Evolutionary conservation across 768 basidiomycete species (phyloP).

Genomic region (Suillus bovinus): DNA sequence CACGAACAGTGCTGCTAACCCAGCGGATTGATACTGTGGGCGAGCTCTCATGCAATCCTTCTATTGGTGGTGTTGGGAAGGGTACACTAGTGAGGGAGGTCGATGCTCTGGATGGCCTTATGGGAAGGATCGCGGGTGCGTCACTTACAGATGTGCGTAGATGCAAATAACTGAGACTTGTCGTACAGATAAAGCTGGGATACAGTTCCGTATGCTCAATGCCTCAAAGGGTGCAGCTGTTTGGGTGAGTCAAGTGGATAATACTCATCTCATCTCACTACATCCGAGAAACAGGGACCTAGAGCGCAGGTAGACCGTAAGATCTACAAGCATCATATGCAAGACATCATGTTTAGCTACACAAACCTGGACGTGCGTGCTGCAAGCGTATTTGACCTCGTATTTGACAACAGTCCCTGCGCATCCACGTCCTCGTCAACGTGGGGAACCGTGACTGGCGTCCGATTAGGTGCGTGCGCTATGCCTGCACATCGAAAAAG

Average conservation of each 20-base stretch:
- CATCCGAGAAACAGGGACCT: slow-evolving; percentile 59
- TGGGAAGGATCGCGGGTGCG: slow-evolving; percentile 80
- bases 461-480: slow-evolving; percentile 55
- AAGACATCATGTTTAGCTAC: slow-evolving; percentile 62
- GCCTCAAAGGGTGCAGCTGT: slow-evolving; percentile 86
- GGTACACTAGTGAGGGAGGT: slow-evolving; percentile 90
- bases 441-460: slow-evolving; percentile 62
- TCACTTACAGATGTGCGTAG: slow-evolving; percentile 6
- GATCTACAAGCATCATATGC: slow-evolving; percentile 84
- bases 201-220: slow-evolving; percentile 87
- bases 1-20: slow-evolving; percentile 77
- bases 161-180: background rate
- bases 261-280: background rate
- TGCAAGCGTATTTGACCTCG: slow-evolving; percentile 78
- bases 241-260: slow-evolving; percentile 59
- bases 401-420: slow-evolving; percentile 52
- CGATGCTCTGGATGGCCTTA: slow-evolving; percentile 87
- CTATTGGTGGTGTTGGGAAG: slow-evolving; percentile 90
- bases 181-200: slow-evolving; percentile 77
- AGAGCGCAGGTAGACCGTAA: slow-evolving; percentile 87
- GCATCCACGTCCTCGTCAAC: slow-evolving; percentile 24
- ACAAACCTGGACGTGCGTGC: slow-evolving; percentile 68
- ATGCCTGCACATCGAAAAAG: background rate
- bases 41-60: slow-evolving; percentile 88
- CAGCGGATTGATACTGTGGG: slow-evolving; percentile 83